phyloP scores from a whole-genome alignment of 805 yeast species.

The Kodamaea kaohsiungensis region DNA sequence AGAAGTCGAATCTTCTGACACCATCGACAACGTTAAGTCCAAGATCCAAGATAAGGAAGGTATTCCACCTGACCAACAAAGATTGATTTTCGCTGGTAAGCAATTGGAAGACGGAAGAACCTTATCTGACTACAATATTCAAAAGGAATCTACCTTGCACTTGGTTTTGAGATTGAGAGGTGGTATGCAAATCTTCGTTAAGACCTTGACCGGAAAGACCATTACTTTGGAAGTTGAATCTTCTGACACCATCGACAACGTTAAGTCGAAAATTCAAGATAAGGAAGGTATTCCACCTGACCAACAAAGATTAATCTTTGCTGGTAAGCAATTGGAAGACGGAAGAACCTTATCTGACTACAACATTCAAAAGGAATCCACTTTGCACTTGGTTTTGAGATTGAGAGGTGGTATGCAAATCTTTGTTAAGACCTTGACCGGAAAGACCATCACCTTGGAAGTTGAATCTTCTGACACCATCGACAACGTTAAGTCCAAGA shows the following conservation, averaged over 20 bases:
- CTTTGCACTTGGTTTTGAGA: slow-evolving; percentile 36
- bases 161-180: slow-evolving; percentile 68
- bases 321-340: slow-evolving; percentile 50
- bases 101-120: slow-evolving; percentile 45
- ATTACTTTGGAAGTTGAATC: slow-evolving; percentile 95
- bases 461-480: slow-evolving; percentile 97
- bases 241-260: slow-evolving; percentile 95
- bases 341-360: slow-evolving; percentile 36
- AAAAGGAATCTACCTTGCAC: slow-evolving; percentile 44
- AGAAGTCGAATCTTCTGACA: slow-evolving; percentile 97
- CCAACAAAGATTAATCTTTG: slow-evolving; percentile 47
- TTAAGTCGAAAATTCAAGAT: slow-evolving; percentile 48
- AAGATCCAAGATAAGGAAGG: slow-evolving; percentile 47
- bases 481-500: slow-evolving; percentile 71
- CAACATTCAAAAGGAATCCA: slow-evolving; percentile 49
- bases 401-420: slow-evolving; percentile 73
- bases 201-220: slow-evolving; percentile 63
- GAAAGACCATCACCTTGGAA: slow-evolving; percentile 80
- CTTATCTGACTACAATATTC: slow-evolving; percentile 42
- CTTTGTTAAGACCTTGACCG: slow-evolving; percentile 53
- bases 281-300: slow-evolving; percentile 48
- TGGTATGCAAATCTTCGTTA: slow-evolving; percentile 45
- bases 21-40: slow-evolving; percentile 82
- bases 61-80: slow-evolving; percentile 47
- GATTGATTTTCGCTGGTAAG: slow-evolving; percentile 49